Evolutionary conservation across 2,329 filamentous ascomycete genomes (phyloP).

Genomic region (Aureobasidium uvarum): DNA sequence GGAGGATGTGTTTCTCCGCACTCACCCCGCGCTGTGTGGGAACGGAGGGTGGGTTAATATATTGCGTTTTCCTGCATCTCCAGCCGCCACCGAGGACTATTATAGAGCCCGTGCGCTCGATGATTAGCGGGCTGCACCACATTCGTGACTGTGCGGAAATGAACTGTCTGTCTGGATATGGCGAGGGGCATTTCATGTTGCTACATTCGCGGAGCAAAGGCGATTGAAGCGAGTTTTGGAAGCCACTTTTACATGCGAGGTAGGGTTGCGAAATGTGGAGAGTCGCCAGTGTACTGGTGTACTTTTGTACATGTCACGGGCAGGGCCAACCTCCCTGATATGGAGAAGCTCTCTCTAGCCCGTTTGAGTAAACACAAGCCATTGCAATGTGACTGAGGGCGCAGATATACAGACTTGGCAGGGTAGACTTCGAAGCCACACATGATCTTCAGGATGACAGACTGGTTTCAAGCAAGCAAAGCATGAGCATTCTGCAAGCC

Average conservation of each 20-base stretch:
- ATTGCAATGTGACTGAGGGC: not conserved
- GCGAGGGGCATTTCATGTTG: not conserved
- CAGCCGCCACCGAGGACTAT: not conserved
- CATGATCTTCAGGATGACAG: not conserved
- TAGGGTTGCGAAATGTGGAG: not conserved
- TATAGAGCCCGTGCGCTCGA: conserved; percentile 13
- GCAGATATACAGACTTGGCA: not conserved
- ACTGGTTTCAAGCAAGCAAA: not conserved
- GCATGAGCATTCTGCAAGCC: not conserved
- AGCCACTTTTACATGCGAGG: not conserved
- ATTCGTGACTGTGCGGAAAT: not conserved
- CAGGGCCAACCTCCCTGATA: not conserved
- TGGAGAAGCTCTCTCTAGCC: not conserved
- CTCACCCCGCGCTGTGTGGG: conserved; percentile 14
- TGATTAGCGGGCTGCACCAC: not conserved
- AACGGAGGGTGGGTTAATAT: conserved; percentile 15
- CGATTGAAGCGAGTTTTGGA: not conserved
- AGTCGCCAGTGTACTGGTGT: not conserved
- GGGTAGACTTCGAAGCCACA: not conserved
- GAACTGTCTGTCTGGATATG: not conserved
- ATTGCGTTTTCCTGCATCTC: conserved; percentile 16
- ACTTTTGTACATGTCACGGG: not conserved
- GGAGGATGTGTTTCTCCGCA: conserved; percentile 7
- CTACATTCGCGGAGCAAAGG: not conserved
- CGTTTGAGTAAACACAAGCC: not conserved